A percentile compares a stretch with the other conserved stretches of the same genome.
Evolutionary conservation across 176 grass and related monocot genomes (phyloP).

Genomic region (Panicum miliaceum): DNA sequence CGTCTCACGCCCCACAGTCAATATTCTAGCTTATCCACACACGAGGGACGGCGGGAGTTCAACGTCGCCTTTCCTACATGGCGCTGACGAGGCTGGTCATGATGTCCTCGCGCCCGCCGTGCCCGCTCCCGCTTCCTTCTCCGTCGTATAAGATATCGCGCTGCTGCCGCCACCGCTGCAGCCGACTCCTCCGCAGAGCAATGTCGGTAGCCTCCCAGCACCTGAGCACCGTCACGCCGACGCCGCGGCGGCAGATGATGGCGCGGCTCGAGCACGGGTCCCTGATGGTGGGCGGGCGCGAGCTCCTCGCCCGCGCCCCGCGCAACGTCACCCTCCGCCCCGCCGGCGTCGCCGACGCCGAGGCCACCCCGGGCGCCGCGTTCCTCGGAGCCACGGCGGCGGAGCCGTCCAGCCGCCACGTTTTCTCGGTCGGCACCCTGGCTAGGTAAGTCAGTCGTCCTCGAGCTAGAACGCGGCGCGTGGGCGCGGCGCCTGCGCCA

Average conservation of each 20-base stretch:
- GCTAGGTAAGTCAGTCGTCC: conserved; percentile 4
- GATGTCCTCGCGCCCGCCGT: not conserved
- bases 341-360: not conserved
- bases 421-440: conserved; percentile 47
- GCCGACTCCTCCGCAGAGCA: not conserved
- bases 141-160: not conserved
- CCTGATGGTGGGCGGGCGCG: conserved; percentile 32
- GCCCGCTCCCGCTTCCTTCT: not conserved
- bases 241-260: conserved; percentile 6
- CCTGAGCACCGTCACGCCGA: not conserved
- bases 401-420: conserved; percentile 50
- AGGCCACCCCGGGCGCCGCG: conserved; percentile 17
- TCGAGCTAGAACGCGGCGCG: not conserved
- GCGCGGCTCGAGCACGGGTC: conserved; percentile 36
- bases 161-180: not conserved
- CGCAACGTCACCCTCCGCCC: conserved; percentile 38
- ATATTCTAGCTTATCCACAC: no score
- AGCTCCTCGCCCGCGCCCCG: conserved; percentile 37
- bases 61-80: conserved; percentile 30
- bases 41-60: not conserved
- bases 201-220: not conserved
- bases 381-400: conserved; percentile 50
- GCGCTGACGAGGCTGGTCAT: conserved; percentile 32
- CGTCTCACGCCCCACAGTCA: no score
- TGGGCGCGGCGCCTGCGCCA: not conserved